A percentile compares a stretch with the other conserved stretches of the same genome.
These are phyloP conservation scores for Cercospora sp. DNA, from an alignment of 2,329 filamentous ascomycete genomes.

Conservation along the genomic window DNA sequence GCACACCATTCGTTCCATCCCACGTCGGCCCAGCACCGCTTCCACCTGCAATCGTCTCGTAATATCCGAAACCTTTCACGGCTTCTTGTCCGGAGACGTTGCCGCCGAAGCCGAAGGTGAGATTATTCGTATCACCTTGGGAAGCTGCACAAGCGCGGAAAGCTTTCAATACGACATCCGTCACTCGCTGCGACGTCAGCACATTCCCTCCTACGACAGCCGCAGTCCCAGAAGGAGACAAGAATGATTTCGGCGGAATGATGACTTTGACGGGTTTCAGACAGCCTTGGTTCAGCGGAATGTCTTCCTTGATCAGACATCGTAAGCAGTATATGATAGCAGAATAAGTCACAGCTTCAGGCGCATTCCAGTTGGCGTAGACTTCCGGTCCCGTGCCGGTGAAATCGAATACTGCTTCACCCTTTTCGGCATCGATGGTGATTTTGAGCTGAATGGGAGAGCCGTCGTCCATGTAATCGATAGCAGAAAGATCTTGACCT, in stretches of 20 bases:
- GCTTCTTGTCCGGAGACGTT: slow-evolving; percentile 58
- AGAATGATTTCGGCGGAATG: slow-evolving; percentile 71
- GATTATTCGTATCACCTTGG: slow-evolving; percentile 81
- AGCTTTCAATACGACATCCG: slow-evolving; percentile 78
- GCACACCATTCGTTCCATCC: slow-evolving; percentile 74
- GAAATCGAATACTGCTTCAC: slow-evolving; percentile 77
- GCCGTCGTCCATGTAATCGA: slow-evolving; percentile 87
- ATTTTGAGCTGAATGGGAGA: slow-evolving; percentile 74
- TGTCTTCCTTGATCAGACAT: slow-evolving; percentile 75
- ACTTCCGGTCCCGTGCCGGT: slow-evolving; percentile 71
- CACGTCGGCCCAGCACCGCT: slow-evolving; percentile 71
- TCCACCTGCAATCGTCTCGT: slow-evolving; percentile 80
- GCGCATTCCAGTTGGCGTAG: slow-evolving; percentile 72
- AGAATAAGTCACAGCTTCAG: slow-evolving; percentile 76
- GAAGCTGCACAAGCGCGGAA: slow-evolving; percentile 77
- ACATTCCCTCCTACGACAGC: slow-evolving; percentile 85
- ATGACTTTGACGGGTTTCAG: slow-evolving; percentile 72
- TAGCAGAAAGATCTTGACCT: slow-evolving; percentile 68
- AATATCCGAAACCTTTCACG: slow-evolving; percentile 81
- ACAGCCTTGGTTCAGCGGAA: slow-evolving; percentile 85
- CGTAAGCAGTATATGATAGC: slow-evolving; percentile 86
- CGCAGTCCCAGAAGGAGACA: slow-evolving; percentile 72
- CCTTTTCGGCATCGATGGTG: slow-evolving; percentile 70
- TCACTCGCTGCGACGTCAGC: slow-evolving; percentile 74
- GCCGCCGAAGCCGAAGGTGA: slow-evolving; percentile 80